A percentile compares a stretch with the other conserved stretches of the same genome.
Evolutionary conservation across 495 filamentous ascomycete genomes (phyloP).

Genomic region (Podospora bellae-mahoneyi): DNA sequence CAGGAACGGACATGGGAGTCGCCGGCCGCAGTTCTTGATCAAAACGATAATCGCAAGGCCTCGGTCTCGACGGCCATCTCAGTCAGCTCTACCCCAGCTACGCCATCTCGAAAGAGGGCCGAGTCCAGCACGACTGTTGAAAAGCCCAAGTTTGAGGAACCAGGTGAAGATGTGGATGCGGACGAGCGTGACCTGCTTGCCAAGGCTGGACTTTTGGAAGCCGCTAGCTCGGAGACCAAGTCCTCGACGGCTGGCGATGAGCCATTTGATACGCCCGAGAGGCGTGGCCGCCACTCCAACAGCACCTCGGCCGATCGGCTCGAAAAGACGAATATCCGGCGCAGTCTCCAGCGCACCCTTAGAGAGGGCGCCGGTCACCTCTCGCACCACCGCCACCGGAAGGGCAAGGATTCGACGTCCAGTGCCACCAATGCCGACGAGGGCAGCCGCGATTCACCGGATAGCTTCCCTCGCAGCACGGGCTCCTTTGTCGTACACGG

Average conservation of each 20-base stretch:
- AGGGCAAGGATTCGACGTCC: conserved; percentile 70
- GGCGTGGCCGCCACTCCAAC: conserved; percentile 30
- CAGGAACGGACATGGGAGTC: conserved; percentile 52
- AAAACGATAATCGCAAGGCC: conserved; percentile 34
- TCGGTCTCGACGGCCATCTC: conserved; percentile 44
- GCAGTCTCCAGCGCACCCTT: conserved; percentile 91
- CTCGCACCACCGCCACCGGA: conserved; percentile 66
- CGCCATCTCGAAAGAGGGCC: conserved; percentile 30
- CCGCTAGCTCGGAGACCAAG: conserved; percentile 23
- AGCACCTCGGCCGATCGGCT: conserved; percentile 38
- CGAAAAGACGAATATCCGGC: conserved; percentile 65
- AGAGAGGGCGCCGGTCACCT: conserved; percentile 69
- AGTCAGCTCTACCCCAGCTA: conserved; percentile 33
- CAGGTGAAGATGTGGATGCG: conserved; percentile 43
- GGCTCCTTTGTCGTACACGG: conserved; percentile 95
- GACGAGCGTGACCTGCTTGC: conserved; percentile 50
- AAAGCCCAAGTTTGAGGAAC: conserved; percentile 26
- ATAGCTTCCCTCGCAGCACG: conserved; percentile 69
- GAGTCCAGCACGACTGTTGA: conserved; percentile 24
- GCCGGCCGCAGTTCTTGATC: conserved; percentile 45
- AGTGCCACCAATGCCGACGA: conserved; percentile 62
- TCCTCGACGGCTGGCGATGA: conserved; percentile 24
- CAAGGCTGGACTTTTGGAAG: conserved; percentile 47
- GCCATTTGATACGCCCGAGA: conserved; percentile 34
- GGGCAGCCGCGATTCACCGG: conserved; percentile 49